Evolutionary conservation across 805 yeast species (phyloP), one percentile per base, ranked within the genome.

Genomic region (Candida maesae): DNA sequence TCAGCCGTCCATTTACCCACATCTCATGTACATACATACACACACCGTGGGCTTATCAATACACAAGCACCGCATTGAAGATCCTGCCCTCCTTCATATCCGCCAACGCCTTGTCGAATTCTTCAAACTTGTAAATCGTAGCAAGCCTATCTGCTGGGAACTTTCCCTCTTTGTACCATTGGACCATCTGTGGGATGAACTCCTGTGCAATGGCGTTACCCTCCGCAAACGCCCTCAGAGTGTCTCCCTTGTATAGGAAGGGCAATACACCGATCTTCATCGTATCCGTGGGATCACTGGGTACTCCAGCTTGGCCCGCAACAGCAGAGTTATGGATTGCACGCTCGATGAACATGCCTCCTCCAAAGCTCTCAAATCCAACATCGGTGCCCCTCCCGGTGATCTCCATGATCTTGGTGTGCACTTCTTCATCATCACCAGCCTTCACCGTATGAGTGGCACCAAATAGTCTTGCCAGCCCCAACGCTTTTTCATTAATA

Each of bases 381-480:
- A 38, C 17, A 35, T 43, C 46, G 6, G 40, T 27, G 15, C 46
- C 46, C 16, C 32, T 28, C 3, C 41, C 43, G 9, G 46, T 42
- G 33, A 42, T 35, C 36, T 35, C 41, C 35, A 33, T 38, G 23
- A 42, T 38, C 33, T 38, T 33, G 11, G 33, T 35, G 18, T 34
- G 35, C 8, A 42, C 46, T n/a, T 29, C 36, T 5, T 38, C 40
- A 8, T 42, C 42, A 19, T 24, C 31, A 14, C 37, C 32, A 17
- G 35, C 40, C 18, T 71, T 67, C 17, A 68, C 67, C 13, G 70
- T 59, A 58, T 79, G 82, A 2, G 90, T 79, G 29, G 79, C 86
- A 33, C 84, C 81, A 20, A 79, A 70, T 14, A 73, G 66, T 51
- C 71, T 63, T 33, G 90, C 89, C 64, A 81, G 69, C 31, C 75